phyloP scores from a whole-genome alignment of 371 early-diverging fungal species.

The Syncephalis fuscata region DNA sequence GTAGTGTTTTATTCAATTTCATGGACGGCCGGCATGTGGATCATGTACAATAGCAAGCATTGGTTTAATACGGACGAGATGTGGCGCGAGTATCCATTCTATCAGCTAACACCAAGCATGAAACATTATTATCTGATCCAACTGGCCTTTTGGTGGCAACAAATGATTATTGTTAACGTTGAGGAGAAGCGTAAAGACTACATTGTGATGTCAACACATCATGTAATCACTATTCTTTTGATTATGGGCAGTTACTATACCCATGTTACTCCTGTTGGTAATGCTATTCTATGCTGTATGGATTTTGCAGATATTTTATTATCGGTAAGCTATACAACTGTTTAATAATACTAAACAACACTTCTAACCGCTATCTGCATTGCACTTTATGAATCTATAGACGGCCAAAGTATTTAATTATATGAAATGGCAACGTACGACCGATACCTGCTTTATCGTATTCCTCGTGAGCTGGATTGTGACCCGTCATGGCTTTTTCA shows the following conservation, averaged over 20 bases:
- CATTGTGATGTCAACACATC: constrained; percentile 60
- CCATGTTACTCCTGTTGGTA: constrained; percentile 66
- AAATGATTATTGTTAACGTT: constrained; percentile 44
- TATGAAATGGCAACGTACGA: constrained; percentile 26
- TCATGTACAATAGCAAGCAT: neutral
- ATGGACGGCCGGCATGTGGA: constrained; percentile 1
- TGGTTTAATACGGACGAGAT: neutral
- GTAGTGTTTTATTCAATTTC: constrained; percentile 25
- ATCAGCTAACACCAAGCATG: neutral
- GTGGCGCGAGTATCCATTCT: constrained; percentile 3
- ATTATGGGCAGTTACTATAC: constrained; percentile 46
- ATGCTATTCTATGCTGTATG: constrained; percentile 61
- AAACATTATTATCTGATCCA: constrained; percentile 69
- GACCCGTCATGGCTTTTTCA: constrained; percentile 51
- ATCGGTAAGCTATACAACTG: constrained; percentile 19
- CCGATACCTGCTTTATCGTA: constrained; percentile 52
- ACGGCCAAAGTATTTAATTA: constrained; percentile 64
- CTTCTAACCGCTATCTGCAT: neutral
- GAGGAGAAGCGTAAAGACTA: constrained; percentile 72
- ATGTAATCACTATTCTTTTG: constrained; percentile 53
- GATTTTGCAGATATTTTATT: constrained; percentile 71
- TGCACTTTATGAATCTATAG: constrained; percentile 6
- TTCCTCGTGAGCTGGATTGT: constrained; percentile 65
- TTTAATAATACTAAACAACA: constrained; percentile 1
- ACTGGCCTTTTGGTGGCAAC: constrained; percentile 67